These are phyloP conservation scores for Mycena vulgaris DNA, from an alignment of 768 basidiomycete genomes.

Conservation along the genomic window DNA sequence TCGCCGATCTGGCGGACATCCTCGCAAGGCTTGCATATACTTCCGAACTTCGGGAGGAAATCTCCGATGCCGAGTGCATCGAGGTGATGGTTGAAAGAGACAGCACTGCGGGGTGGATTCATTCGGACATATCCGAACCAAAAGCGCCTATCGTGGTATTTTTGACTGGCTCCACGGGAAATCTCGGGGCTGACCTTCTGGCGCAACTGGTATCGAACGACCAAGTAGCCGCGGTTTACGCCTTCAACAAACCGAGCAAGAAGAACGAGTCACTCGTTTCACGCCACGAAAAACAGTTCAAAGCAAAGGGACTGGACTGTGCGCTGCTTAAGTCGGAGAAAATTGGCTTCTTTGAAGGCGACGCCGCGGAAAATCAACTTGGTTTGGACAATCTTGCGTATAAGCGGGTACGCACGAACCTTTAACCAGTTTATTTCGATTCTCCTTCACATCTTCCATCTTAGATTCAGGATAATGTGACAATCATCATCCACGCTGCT, in stretches of 20 bases:
- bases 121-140: no score
- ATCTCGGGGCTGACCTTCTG: constrained; percentile 53
- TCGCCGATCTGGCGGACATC: no score
- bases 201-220: constrained; percentile 51
- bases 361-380: constrained; percentile 37
- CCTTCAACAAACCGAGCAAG: constrained; percentile 44
- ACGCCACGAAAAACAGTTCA: constrained; percentile 42
- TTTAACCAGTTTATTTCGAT: no score
- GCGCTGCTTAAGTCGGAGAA: constrained; percentile 41
- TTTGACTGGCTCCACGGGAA: constrained; percentile 49
- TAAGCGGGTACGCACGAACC: constrained; percentile 35
- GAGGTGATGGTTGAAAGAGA: no score
- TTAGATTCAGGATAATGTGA: constrained; percentile 45
- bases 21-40: no score
- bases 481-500: constrained; percentile 55
- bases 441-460: background rate
- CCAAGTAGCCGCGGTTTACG: constrained; percentile 47
- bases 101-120: no score
- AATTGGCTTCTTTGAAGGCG: constrained; percentile 46
- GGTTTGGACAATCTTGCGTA: constrained; percentile 42
- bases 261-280: constrained; percentile 17
- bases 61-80: no score
- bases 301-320: constrained; percentile 45
- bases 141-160: constrained; percentile 5
- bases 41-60: no score